Evolutionary conservation across 257 asterid genomes (phyloP), one percentile per base, ranked within the genome.

Genomic region (Verbena officinalis): DNA sequence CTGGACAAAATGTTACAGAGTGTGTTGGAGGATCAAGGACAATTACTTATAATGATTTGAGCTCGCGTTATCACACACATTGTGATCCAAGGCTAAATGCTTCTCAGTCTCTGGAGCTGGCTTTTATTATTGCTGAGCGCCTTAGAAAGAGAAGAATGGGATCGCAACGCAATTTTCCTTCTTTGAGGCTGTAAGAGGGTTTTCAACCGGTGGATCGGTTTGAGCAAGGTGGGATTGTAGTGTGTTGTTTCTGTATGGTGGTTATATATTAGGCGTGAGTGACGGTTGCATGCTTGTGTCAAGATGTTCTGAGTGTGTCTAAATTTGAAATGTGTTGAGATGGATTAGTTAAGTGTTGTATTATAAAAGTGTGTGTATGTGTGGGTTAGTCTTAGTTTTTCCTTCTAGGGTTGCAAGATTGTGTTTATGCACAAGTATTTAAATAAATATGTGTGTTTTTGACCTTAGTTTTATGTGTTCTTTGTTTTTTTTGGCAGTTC

Each of bases 81-180:
- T 87, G 92, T 39, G 92, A 87, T 58, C 95, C 95, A 10, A 77
- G 95, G 60, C 95, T 87, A 0, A 84, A 87, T 20, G 88, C 92
- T 57, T 84, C 92, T 36, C 95, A 87, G 64, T 83, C 95, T 9
- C 81, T 87, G n/a, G 95, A 87, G 70, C 87, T 87, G 21, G 91
- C 95, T 15, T 87, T 87, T 39, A 71, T 82, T 2, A 87, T 87
- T 17, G 87, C 95, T 1, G 90, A 82, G 70, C 76, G 95, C 7
- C 89, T 87, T n/a, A 72, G 90, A 17, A 87, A 56, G 70, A 80
- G 90, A 72, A 80, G 95, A 70, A 82, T 86, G 1, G 75, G 88
- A 64, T 69, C 80, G 1, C 85, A 77, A 21, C 77, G 77, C 43
- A 24, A 23, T 42, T 54, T 74, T 15, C 30, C 86, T 13, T 69